Evolutionary conservation across 2,329 filamentous ascomycete genomes (phyloP), one percentile per base, ranked within the genome.

Genomic region (Nannizzia gypsea): DNA sequence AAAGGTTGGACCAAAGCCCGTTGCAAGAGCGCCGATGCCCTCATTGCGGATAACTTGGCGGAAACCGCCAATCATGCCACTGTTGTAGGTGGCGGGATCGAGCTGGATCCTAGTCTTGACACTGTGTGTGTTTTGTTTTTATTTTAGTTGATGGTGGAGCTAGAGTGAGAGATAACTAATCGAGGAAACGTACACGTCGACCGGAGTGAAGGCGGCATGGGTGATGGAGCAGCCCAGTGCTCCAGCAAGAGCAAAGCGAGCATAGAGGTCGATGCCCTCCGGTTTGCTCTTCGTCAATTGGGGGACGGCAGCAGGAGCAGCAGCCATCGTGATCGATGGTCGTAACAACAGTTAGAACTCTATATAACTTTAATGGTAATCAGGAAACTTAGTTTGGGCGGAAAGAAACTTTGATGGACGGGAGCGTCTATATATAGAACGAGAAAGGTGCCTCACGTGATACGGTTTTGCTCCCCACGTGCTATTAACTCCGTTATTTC

Each of bases 141-240:
- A 3, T 22, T 20, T 26, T 22, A 48, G 28, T 15, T 42, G 60
- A 36, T n/a, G n/a, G 46, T 31, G 1, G 15, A 40, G 38, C 38
- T n/a, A 38, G 24, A 31, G 54, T 8, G 3, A 31, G 57, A 34
- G 20, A 8, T 13, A 11, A 36, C 22, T 1, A 17, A 6, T 34
- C 1, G 15, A 62, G 34, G n/a, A 15, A 3, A 89, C 92, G 78
- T 93, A 97, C 92, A 99, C 93, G 88, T 99, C 93, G 77, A 99
- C 90, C 73, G 93, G 93, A 69, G 93, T 99, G 71, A 97, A 85
- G 73, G 83, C 87, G 77, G 92, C 93, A 84, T 99, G 93, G 74
- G 93, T 99, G 80, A 97, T 81, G 70, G 91, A 93, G 80, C 93
- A 99, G 86, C 93, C 96, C 82, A 97, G 80, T 70, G 93, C 93